A percentile compares a stretch with the other conserved stretches of the same genome.
Evolutionary conservation across 169 alveolate genomes (phyloP).

Genomic region (Plasmodium relictum): DNA sequence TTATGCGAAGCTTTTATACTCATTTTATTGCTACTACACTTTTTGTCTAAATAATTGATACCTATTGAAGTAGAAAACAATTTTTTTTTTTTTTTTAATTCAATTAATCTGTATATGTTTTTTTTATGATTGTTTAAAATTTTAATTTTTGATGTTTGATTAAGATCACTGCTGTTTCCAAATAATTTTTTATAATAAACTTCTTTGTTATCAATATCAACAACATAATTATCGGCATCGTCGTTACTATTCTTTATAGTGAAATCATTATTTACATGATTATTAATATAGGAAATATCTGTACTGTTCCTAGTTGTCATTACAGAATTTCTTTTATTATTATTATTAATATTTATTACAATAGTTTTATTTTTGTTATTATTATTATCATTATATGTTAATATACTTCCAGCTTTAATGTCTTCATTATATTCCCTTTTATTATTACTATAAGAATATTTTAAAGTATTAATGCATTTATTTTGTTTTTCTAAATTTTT

Average conservation of each 20-base stretch:
- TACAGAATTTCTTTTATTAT: not conserved
- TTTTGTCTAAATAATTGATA: not conserved
- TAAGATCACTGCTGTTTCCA: not conserved
- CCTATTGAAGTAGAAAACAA: not conserved
- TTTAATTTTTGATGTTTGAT: constrained; percentile 24
- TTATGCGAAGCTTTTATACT: not conserved
- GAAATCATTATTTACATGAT: not conserved
- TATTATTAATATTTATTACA: not conserved
- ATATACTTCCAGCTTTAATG: not conserved
- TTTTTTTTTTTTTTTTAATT: constrained; percentile 22
- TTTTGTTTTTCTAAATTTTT: not conserved
- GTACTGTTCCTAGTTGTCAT: too few species aligned
- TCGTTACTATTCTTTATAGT: not conserved
- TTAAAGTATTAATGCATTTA: constrained; percentile 3
- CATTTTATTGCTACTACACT: not conserved
- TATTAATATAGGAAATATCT: not conserved
- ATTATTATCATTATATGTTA: not conserved
- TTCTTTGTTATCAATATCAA: not conserved
- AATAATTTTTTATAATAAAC: not conserved
- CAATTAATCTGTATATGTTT: constrained; percentile 38
- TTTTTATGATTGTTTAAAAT: constrained; percentile 17
- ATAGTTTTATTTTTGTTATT: not conserved
- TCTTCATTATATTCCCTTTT: constrained; percentile 9
- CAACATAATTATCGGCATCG: not conserved
- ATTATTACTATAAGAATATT: not conserved